phyloP scores from a whole-genome alignment of 2,329 filamentous ascomycete genomes.

The Talaromyces albobiverticillius region DNA sequence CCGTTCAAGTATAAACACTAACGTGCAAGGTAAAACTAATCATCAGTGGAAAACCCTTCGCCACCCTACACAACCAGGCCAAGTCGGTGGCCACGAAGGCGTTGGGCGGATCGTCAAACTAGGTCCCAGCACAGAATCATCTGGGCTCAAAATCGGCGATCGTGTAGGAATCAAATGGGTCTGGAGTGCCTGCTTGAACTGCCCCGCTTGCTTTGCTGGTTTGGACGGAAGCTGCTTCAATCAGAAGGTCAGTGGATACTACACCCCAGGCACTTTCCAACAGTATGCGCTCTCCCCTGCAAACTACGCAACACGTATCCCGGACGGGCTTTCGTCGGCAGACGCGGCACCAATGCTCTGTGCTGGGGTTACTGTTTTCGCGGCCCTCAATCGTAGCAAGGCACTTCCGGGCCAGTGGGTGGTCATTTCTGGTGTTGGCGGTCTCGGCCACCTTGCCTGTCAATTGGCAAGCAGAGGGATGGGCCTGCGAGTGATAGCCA shows the following conservation, averaged over 20 bases:
- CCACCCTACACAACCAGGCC: conserved; percentile 56
- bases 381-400: conserved; percentile 60
- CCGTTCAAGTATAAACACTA: too few species aligned
- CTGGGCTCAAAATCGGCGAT: conserved; percentile 62
- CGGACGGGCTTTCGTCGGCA: conserved; percentile 57
- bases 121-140: conserved; percentile 56
- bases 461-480: conserved; percentile 61
- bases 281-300: conserved; percentile 64
- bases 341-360: conserved; percentile 66
- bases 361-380: conserved; percentile 66
- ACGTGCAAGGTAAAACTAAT: too few species aligned
- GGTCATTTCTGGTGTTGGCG: conserved; percentile 59
- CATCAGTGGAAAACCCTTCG: conserved; percentile 58
- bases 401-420: conserved; percentile 61
- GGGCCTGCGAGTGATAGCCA: conserved; percentile 62
- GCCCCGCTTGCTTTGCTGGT: conserved; percentile 54
- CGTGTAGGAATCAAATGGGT: conserved; percentile 71
- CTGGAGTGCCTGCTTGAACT: conserved; percentile 54
- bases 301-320: conserved; percentile 68
- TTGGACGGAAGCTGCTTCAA: conserved; percentile 56
- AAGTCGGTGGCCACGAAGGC: conserved; percentile 69
- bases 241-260: conserved; percentile 63
- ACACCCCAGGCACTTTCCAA: conserved; percentile 69
- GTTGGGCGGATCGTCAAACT: conserved; percentile 65
- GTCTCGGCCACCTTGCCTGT: conserved; percentile 63